Evolutionary conservation across 2,329 filamentous ascomycete species (phyloP).

Genomic region (Colletotrichum sp.): DNA sequence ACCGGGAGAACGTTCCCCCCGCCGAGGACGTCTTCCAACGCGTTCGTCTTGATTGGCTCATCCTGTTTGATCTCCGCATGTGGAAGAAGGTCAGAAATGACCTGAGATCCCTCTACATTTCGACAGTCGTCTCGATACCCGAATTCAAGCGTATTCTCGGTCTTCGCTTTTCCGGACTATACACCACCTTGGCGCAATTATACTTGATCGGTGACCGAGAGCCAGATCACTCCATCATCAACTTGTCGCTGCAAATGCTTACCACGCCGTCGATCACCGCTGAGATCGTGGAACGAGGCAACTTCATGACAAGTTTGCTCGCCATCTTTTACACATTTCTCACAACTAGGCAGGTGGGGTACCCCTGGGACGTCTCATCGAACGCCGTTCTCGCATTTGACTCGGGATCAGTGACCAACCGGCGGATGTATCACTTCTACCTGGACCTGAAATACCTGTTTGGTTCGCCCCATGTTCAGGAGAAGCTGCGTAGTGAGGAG

Average conservation of each 20-base stretch:
- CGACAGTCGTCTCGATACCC: constrained; percentile 92
- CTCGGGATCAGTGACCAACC: constrained; percentile 91
- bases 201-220: constrained; percentile 96
- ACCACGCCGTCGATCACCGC: constrained; percentile 96
- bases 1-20: constrained; percentile 65
- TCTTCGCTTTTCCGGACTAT: constrained; percentile 91
- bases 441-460: constrained; percentile 92
- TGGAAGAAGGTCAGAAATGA: constrained; percentile 97
- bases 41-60: constrained; percentile 90
- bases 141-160: constrained; percentile 95
- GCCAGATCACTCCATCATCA: constrained; percentile 98
- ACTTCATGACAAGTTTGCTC: constrained; percentile 94
- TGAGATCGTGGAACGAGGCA: constrained; percentile 92
- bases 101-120: constrained; percentile 92
- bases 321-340: constrained; percentile 97
- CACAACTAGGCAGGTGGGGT: constrained; percentile 93
- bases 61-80: constrained; percentile 91
- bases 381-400: constrained; percentile 91
- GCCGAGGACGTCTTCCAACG: constrained; percentile 90
- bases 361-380: constrained; percentile 87
- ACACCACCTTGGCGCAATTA: constrained; percentile 90
- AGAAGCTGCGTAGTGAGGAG: constrained; percentile 80
- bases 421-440: constrained; percentile 98
- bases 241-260: constrained; percentile 93
- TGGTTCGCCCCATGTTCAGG: constrained; percentile 85